phyloP scores from a whole-genome alignment of 768 basidiomycete species.

The Trametes cubensis region DNA sequence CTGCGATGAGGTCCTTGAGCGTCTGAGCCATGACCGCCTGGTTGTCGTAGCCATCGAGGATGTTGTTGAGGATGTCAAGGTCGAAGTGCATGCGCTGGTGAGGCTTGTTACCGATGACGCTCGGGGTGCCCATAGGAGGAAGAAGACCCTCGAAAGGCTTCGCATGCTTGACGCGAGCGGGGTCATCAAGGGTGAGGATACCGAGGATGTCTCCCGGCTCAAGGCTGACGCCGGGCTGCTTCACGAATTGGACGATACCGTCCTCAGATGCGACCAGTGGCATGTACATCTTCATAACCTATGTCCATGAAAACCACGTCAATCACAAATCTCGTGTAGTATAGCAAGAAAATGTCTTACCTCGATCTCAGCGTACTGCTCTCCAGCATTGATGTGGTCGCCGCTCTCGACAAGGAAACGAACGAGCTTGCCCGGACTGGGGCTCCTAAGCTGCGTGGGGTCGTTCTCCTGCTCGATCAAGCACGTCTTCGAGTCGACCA shows the following conservation, averaged over 20 bases:
- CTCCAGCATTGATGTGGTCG: slow-evolving; percentile 95
- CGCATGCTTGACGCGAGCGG: slow-evolving; percentile 94
- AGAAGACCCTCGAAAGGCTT: slow-evolving; percentile 97
- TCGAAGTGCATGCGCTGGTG: slow-evolving; percentile 83
- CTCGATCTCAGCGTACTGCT: slow-evolving; percentile 98
- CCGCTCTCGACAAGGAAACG: slow-evolving; percentile 95
- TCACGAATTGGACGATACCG: slow-evolving; percentile 92
- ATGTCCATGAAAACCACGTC: neutral
- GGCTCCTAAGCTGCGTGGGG: slow-evolving; percentile 94
- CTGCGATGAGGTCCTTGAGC: slow-evolving; percentile 82
- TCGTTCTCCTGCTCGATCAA: slow-evolving; percentile 99
- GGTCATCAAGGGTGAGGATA: slow-evolving; percentile 95
- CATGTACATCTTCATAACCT: slow-evolving; percentile 99
- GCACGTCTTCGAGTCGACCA: slow-evolving; percentile 97
- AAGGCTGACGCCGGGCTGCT: slow-evolving; percentile 96
- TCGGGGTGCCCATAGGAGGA: slow-evolving; percentile 83
- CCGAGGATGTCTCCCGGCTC: slow-evolving; percentile 98
- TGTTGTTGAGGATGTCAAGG: slow-evolving; percentile 80
- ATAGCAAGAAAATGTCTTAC: slow-evolving; percentile 41
- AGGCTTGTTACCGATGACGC: slow-evolving; percentile 84
- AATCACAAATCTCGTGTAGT: neutral
- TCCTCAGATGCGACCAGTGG: slow-evolving; percentile 93
- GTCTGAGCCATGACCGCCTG: slow-evolving; percentile 86
- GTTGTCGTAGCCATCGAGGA: slow-evolving; percentile 96
- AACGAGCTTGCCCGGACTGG: slow-evolving; percentile 95